Base-by-base conservation (phyloP, 2,329 filamentous ascomycete genomes). In the Fusarium gaditjirri region DNA sequence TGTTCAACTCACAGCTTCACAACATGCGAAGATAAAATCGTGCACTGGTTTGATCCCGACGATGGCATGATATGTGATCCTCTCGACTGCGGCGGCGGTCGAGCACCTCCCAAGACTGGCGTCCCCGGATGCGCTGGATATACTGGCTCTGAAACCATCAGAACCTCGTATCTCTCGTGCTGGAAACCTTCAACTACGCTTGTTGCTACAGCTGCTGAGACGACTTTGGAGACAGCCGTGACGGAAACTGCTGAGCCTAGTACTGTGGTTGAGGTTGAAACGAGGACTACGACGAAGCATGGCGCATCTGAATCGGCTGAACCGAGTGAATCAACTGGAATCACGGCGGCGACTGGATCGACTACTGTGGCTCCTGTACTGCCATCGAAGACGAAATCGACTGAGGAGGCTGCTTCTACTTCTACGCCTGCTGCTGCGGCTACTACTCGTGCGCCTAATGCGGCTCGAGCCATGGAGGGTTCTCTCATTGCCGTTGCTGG, bases 61-160 rank as follows among this genome's bases (percentile, higher is more conserved):
- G 86, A 81, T 44, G 86, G 86, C 67, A 85, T 88, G 75, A 81
- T 88, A 72, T 89, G 87, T 80, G 81, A 83, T 19, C 76, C 84
- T 68, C 81, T 86, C 54, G 86, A 88, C 81, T 89, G 87, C 70
- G 86, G 87, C 35, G 87, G 87, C 50, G 87, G 86, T 19, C 82
- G 84, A 50, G 86, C 86, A 27, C 86, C 86, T 1, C 83, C 84
- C 35, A 88, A 85, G 78, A 83, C 81, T 38, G 81, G 80, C 49
- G 83, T 86, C 35, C 87, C 86, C 4, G 86, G 86, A 17, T 89
- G 86, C 73, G 75, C 81, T 8, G 74, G 70, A 8, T 86, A 86
- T 78, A 74, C 72, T 2, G 84, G 84, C 53, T 84, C 83, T 5
- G 80, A 75, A 36, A 47, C 59, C 1, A 60, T 57, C 8, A 43